phyloP scores from a whole-genome alignment of 2,329 filamentous ascomycete genomes.

The Thielaviopsis ethacetica region DNA sequence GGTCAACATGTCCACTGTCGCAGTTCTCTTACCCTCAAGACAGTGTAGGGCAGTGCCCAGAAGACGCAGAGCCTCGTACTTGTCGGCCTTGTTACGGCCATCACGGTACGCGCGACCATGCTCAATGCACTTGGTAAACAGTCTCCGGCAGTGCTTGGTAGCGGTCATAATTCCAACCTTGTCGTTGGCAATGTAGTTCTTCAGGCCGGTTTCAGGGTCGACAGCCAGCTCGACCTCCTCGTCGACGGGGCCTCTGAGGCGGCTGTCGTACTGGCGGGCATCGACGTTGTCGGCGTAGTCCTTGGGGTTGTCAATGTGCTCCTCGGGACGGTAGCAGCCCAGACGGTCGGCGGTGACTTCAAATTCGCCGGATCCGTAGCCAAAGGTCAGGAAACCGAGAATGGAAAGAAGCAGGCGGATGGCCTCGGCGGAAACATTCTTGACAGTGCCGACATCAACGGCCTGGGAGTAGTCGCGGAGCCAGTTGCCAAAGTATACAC shows the following conservation, averaged over 20 bases:
- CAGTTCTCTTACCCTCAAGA: conserved; percentile 44
- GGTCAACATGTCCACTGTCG: neutral
- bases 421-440: conserved; percentile 76
- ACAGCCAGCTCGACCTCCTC: conserved; percentile 64
- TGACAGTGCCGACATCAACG: conserved; percentile 83
- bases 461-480: conserved; percentile 85
- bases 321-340: conserved; percentile 65
- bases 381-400: conserved; percentile 76
- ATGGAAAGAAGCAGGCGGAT: conserved; percentile 82
- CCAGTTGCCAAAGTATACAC: conserved; percentile 96
- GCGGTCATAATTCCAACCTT: conserved; percentile 64
- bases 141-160: conserved; percentile 55
- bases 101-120: conserved; percentile 56
- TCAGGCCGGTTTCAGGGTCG: conserved; percentile 61
- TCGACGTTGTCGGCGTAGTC: conserved; percentile 86
- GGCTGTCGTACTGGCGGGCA: conserved; percentile 63
- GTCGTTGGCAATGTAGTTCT: conserved; percentile 92
- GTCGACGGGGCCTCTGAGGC: conserved; percentile 68
- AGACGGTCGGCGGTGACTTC: conserved; percentile 69
- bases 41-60: conserved; percentile 83
- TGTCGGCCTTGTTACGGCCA: conserved; percentile 47
- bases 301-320: conserved; percentile 59
- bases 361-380: conserved; percentile 74
- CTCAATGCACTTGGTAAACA: conserved; percentile 60
- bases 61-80: conserved; percentile 73